phyloP scores from a whole-genome alignment of 2,329 filamentous ascomycete species.

The Penicillium freii region DNA sequence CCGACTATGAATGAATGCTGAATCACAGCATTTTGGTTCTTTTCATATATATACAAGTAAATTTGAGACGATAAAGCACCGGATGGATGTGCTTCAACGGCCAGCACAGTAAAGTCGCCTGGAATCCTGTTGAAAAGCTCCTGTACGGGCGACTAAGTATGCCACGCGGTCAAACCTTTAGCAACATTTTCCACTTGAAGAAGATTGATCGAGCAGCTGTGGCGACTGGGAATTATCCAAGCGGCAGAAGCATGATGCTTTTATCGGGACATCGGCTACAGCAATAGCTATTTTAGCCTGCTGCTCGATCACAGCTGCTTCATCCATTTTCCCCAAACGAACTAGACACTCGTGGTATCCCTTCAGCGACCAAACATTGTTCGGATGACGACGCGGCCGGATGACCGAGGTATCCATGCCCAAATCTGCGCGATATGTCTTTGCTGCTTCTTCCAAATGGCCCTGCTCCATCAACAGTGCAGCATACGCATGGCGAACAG shows the following conservation, averaged over 20 bases:
- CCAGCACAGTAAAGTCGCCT: too few relatives aligned
- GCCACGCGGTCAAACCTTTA: background rate
- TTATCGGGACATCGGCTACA: constrained; percentile 58
- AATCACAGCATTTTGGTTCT: too few relatives aligned
- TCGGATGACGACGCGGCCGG: constrained; percentile 62
- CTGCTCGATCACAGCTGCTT: constrained; percentile 47
- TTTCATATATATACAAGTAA: too few relatives aligned
- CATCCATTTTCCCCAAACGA: constrained; percentile 49
- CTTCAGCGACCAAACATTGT: constrained; percentile 72
- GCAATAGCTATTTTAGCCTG: constrained; percentile 52
- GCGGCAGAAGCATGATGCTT: constrained; percentile 58
- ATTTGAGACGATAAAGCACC: too few relatives aligned
- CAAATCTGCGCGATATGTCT: constrained; percentile 59
- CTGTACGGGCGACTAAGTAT: too few relatives aligned
- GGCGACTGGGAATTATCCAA: constrained; percentile 21
- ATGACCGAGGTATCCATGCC: constrained; percentile 58
- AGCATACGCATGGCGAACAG: constrained; percentile 66
- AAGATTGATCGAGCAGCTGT: background rate
- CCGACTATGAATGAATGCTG: too few relatives aligned
- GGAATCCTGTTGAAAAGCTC: too few relatives aligned
- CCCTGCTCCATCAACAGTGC: constrained; percentile 67
- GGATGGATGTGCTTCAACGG: too few relatives aligned
- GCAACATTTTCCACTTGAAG: background rate
- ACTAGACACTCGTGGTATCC: constrained; percentile 68
- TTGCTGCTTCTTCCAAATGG: constrained; percentile 52